A percentile compares a stretch with the other conserved stretches of the same genome.
phyloP scores from a whole-genome alignment of 371 early-diverging fungal genomes.

The Lichtheimia ramosa region DNA sequence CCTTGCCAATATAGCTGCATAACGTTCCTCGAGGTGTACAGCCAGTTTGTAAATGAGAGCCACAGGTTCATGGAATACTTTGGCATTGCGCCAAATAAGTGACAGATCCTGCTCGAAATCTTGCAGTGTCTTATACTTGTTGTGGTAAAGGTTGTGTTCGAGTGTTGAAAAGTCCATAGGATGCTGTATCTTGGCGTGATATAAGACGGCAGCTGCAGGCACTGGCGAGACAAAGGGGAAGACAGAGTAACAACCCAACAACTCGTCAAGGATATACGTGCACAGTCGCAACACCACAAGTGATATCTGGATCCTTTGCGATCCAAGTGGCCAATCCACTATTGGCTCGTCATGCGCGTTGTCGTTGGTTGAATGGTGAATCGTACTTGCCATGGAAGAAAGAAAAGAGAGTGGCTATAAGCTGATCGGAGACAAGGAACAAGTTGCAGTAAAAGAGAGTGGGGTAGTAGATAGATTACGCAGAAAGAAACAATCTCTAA shows the following conservation, averaged over 20 bases:
- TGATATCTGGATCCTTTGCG: conserved; percentile 8
- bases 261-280: conserved; percentile 34
- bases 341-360: too few relatives aligned
- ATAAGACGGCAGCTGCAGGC: conserved; percentile 24
- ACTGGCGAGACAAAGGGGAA: conserved; percentile 40
- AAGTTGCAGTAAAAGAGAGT: too few relatives aligned
- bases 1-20: conserved; percentile 5
- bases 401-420: too few relatives aligned
- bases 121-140: conserved; percentile 23
- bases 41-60: conserved; percentile 36
- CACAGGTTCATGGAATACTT: conserved; percentile 30
- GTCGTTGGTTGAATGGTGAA: too few relatives aligned
- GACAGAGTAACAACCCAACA: conserved; percentile 15
- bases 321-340: conserved; percentile 8
- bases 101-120: conserved; percentile 37
- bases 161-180: conserved; percentile 47
- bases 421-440: too few relatives aligned
- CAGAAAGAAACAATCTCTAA: too few relatives aligned
- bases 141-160: conserved; percentile 26
- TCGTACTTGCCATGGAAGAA: too few relatives aligned
- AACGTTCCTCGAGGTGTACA: conserved; percentile 18
- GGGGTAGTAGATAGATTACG: too few relatives aligned
- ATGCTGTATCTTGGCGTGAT: conserved; percentile 32
- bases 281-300: conserved; percentile 25
- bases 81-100: conserved; percentile 46